Evolutionary conservation across 345 rosid genomes (phyloP), one percentile per base, ranked within the genome.

Genomic region (Erucastrum elatum): DNA sequence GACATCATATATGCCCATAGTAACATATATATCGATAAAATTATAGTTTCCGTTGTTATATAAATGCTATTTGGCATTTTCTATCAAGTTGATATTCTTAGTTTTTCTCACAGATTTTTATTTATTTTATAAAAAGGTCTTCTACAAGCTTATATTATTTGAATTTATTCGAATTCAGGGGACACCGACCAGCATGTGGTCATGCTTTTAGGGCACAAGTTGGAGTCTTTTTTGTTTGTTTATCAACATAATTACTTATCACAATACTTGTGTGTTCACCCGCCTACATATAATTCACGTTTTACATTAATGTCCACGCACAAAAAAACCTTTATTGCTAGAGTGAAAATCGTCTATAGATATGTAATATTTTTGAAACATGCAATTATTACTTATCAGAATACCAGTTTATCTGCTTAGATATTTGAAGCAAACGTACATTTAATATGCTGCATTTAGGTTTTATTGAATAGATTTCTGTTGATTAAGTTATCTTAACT

Each of bases 131-230:
- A 71, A 77, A 56, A 77, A 39, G 29, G 13, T 63, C 13, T 70
- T 4, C 27, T 8, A 31, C 25, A 66, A 17, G 53, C 60, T 72
- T 29, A 44, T 66, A 33, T 49, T 60, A 79, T 31, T 56, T 65
- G 11, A 46, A 70, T 56, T 59, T 53, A 39, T 66, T 72, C 55
- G 21, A 31, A 46, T 6, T 27, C 25, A 67, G 65, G 71, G 71
- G 79, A 75, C 79, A 75, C 75, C 79, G 83, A 80, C 83, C 83
- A 80, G 75, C 82, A 80, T 80, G 75, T 80, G 79, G 79, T 80
- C 44, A 64, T 75, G 79, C 83, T 80, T 80, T 80, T 80, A 80
- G 83, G 83, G 83, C 83, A 74, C 82, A 74, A 55, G 75, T 80
- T 75, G 64, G 74, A 39, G 67, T 39, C 75, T 74, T 29, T 74